Percentiles rank a stretch among this genome's conserved stretches.
Conservation (phyloP, 306 rosid species). For the Castanopsis chinensis region DNA sequence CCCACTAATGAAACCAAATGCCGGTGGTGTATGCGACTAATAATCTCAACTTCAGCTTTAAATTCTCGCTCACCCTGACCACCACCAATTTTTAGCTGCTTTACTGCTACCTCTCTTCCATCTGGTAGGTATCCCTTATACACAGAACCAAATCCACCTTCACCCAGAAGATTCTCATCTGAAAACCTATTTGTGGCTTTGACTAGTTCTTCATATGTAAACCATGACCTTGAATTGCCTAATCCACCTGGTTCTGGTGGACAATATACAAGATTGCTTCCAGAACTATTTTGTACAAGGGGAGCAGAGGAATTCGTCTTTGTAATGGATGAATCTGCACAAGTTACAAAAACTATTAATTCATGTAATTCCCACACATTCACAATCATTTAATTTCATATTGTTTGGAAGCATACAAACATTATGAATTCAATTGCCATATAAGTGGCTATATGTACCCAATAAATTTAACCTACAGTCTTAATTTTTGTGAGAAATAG, state of each 20-base stretch:
- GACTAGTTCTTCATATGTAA: constrained; percentile 73
- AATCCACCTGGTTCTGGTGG: constrained; percentile 59
- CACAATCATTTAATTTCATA: neutral
- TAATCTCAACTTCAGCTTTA: constrained; percentile 86
- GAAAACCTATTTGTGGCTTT: constrained; percentile 81
- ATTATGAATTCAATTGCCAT: neutral
- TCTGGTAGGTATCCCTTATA: constrained; percentile 83
- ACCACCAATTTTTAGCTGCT: constrained; percentile 79
- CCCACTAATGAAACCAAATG: constrained; percentile 93
- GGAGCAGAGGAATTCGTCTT: constrained; percentile 73
- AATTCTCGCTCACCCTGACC: constrained; percentile 92
- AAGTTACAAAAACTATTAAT: constrained; percentile 30
- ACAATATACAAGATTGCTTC: constrained; percentile 51
- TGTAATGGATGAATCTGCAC: constrained; percentile 66
- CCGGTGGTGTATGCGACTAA: constrained; percentile 92
- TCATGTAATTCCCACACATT: constrained; percentile 12
- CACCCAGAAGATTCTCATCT: constrained; percentile 70
- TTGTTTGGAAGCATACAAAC: neutral
- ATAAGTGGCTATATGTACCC: neutral
- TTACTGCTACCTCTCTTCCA: constrained; percentile 88
- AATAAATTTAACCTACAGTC: neutral
- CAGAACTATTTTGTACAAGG: constrained; percentile 49
- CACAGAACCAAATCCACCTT: constrained; percentile 93
- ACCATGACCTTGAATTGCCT: constrained; percentile 82
- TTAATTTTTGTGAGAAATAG: neutral